A percentile compares a stretch with the other conserved stretches of the same genome.
phyloP scores from a whole-genome alignment of 2,329 filamentous ascomycete species.

The Aspergillus terreus region DNA sequence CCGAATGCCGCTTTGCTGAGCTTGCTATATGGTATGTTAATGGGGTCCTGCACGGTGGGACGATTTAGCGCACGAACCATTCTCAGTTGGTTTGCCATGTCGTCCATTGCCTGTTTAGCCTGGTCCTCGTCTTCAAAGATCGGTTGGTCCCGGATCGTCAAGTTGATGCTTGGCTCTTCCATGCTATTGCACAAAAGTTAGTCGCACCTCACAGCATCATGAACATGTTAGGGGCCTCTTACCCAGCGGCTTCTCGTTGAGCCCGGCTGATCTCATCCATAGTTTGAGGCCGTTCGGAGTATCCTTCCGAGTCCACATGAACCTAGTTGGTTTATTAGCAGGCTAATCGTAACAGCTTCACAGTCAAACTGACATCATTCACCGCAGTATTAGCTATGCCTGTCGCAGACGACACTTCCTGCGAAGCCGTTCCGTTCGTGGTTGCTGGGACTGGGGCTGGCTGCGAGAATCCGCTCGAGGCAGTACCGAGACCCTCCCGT shows the following conservation, averaged over 20 bases:
- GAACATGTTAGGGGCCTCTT: constrained; percentile 10
- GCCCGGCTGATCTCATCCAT: constrained; percentile 44
- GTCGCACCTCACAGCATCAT: background rate
- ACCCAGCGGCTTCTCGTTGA: constrained; percentile 43
- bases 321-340: constrained; percentile 18
- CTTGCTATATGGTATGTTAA: constrained; percentile 34
- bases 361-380: constrained; percentile 18
- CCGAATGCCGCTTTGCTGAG: constrained; percentile 52
- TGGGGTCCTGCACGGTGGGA: background rate
- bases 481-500: constrained; percentile 14
- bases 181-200: constrained; percentile 25
- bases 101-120: constrained; percentile 46
- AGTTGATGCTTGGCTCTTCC: constrained; percentile 44
- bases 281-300: constrained; percentile 36
- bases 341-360: background rate
- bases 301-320: constrained; percentile 39
- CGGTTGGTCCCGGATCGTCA: constrained; percentile 48
- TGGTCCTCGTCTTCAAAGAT: constrained; percentile 49
- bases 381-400: constrained; percentile 20
- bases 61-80: constrained; percentile 28
- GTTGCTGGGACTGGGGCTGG: constrained; percentile 13
- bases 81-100: constrained; percentile 48
- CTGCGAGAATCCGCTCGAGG: constrained; percentile 19
- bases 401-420: constrained; percentile 14
- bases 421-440: constrained; percentile 25